Conservation (phyloP, 768 basidiomycete genomes). For the Gautieria morchelliformis region DNA sequence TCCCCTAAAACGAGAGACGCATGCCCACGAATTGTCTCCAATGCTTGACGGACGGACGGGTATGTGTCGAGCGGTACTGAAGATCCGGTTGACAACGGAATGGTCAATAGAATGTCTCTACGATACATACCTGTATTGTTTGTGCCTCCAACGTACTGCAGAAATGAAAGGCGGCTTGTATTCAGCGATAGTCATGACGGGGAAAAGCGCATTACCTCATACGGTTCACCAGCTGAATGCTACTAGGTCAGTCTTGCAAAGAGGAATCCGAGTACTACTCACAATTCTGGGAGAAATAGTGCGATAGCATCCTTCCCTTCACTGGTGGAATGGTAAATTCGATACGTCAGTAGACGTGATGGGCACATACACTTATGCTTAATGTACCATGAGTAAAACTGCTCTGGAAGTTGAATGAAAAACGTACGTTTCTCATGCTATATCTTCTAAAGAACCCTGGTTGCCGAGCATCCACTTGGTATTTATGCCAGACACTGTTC, state of each 20-base stretch:
- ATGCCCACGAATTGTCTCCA: slow-evolving; percentile 48
- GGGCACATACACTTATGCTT: slow-evolving; percentile 57
- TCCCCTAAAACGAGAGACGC: slow-evolving; percentile 35
- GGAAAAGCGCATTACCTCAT: slow-evolving; percentile 39
- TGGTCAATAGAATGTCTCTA: background rate
- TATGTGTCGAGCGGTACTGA: slow-evolving; percentile 4
- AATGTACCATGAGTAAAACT: slow-evolving; percentile 4
- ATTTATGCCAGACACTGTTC: slow-evolving; percentile 49
- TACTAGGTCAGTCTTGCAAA: background rate
- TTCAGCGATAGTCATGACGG: background rate
- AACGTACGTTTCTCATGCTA: slow-evolving; percentile 56
- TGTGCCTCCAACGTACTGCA: slow-evolving; percentile 69
- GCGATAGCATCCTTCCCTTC: slow-evolving; percentile 60
- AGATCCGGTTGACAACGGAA: background rate
- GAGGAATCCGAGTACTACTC: slow-evolving; percentile 17
- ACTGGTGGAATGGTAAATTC: slow-evolving; percentile 27
- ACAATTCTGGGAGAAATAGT: slow-evolving; percentile 85
- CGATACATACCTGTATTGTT: slow-evolving; percentile 38
- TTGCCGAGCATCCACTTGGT: slow-evolving; percentile 51
- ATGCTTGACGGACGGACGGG: slow-evolving; percentile 46
- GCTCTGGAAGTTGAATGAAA: background rate
- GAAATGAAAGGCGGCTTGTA: background rate
- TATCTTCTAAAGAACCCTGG: slow-evolving; percentile 62
- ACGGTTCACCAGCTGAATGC: slow-evolving; percentile 63
- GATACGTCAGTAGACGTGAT: too few species aligned